These are phyloP conservation scores for Hymenoscyphus linearis DNA, from an alignment of 2,329 filamentous ascomycete genomes.

Conservation along the genomic window DNA sequence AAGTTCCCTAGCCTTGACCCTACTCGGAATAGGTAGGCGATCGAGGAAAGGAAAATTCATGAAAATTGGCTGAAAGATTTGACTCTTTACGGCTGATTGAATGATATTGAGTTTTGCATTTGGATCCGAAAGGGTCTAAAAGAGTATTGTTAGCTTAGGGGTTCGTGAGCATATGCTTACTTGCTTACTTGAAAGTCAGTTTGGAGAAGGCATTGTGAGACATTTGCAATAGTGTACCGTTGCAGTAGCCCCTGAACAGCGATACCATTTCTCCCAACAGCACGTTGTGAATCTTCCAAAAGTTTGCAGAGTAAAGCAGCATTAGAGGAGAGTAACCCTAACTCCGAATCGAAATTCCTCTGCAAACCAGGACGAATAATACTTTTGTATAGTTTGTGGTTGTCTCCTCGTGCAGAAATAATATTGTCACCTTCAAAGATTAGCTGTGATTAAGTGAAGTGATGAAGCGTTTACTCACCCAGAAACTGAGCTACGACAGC, in stretches of 20 bases:
- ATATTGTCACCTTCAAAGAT: constrained; percentile 5
- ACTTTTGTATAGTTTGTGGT: constrained; percentile 4
- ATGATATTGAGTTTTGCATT: constrained; percentile 1
- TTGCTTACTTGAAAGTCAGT: constrained; percentile 6
- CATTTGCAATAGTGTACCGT: constrained; percentile 9
- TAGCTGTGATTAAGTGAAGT: background rate
- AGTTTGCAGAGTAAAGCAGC: constrained; percentile 4
- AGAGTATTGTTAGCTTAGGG: background rate
- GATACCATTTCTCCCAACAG: constrained; percentile 2
- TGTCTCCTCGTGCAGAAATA: constrained; percentile 1
- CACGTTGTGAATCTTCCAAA: background rate
- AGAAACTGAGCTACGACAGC: constrained; percentile 4
- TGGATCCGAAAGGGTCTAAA: constrained; percentile 1
- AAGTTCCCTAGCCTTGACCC: constrained; percentile 3
- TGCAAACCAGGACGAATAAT: constrained; percentile 6
- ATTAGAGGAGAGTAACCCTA: constrained; percentile 2
- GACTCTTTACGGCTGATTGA: constrained; percentile 4
- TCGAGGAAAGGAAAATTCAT: constrained; percentile 9
- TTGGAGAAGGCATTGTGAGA: constrained; percentile 6
- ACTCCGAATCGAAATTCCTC: constrained; percentile 4
- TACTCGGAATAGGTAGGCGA: constrained; percentile 2
- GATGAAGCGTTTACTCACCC: background rate
- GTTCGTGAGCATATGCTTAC: background rate
- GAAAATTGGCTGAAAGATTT: constrained; percentile 6
- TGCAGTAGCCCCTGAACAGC: constrained; percentile 4